Conservation (phyloP, 768 basidiomycete genomes). For the Lentinula sp. region DNA sequence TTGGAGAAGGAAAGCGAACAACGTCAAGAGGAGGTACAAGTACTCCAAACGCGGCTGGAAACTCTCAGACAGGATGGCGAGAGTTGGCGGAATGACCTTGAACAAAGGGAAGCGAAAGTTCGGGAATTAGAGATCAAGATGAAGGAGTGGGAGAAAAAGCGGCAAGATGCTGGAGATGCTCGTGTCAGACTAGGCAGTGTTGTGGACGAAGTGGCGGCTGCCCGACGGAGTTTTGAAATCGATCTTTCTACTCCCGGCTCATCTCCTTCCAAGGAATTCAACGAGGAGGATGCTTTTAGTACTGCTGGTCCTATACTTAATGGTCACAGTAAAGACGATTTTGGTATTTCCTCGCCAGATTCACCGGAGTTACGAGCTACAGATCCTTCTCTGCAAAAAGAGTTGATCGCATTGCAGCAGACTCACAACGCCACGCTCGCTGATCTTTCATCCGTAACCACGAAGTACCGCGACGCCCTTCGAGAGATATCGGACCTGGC, state of each 20-base stretch:
- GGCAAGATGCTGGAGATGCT: conserved; percentile 59
- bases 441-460: conserved; percentile 71
- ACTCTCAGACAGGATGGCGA: conserved; percentile 67
- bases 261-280: conserved; percentile 11
- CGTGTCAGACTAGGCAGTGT: conserved; percentile 60
- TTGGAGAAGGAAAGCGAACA: conserved; percentile 73
- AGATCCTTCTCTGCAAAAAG: conserved; percentile 39
- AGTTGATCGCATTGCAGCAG: conserved; percentile 72
- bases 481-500: conserved; percentile 91
- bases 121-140: conserved; percentile 74
- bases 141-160: conserved; percentile 71
- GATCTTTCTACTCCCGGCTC: conserved; percentile 24
- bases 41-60: conserved; percentile 68
- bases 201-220: conserved; percentile 65
- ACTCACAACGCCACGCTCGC: conserved; percentile 75
- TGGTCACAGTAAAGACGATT: conserved; percentile 9
- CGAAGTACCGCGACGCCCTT: conserved; percentile 85
- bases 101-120: conserved; percentile 73
- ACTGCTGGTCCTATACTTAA: not conserved
- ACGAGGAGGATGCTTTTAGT: not conserved
- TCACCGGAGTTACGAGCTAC: conserved; percentile 21
- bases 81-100: conserved; percentile 79
- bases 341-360: conserved; percentile 18
- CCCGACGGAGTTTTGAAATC: conserved; percentile 61
- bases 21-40: conserved; percentile 66